A percentile compares a stretch with the other conserved stretches of the same genome.
Evolutionary conservation across 2,329 filamentous ascomycete genomes (phyloP).

Genomic region (Clarireedia hainanense): DNA sequence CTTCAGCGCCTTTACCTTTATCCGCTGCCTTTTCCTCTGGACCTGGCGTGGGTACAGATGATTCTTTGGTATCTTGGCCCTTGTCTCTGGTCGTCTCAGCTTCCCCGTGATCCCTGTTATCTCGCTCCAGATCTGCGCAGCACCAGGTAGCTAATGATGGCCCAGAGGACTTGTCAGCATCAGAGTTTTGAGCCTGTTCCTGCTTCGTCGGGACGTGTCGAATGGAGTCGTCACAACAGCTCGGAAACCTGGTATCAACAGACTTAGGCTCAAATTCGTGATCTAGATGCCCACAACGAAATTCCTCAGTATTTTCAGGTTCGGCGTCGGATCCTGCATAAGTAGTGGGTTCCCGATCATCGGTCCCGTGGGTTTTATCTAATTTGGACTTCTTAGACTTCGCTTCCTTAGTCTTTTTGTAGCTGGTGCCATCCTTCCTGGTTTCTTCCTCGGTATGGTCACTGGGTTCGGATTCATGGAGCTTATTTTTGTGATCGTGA

Average conservation of each 20-base stretch:
- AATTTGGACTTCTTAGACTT: not conserved
- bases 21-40: not conserved
- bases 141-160: too few species aligned
- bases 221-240: conserved; percentile 5
- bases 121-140: too few species aligned
- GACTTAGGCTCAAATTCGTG: not conserved
- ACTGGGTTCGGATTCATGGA: too few species aligned
- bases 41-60: not conserved
- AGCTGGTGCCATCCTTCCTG: not conserved
- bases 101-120: too few species aligned
- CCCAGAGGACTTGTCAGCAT: too few species aligned
- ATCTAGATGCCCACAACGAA: not conserved
- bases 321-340: not conserved
- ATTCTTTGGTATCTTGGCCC: too few species aligned
- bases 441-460: too few species aligned
- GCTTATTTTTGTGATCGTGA: too few species aligned
- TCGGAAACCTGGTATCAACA: not conserved
- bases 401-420: not conserved
- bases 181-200: too few species aligned
- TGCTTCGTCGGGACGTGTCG: too few species aligned
- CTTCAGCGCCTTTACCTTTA: not conserved
- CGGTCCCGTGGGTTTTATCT: not conserved
- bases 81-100: too few species aligned
- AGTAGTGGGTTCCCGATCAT: not conserved
- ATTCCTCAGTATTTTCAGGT: not conserved